Evolutionary conservation across 208 protist genomes (phyloP).

Genomic region (Borovskyia barvae): DNA sequence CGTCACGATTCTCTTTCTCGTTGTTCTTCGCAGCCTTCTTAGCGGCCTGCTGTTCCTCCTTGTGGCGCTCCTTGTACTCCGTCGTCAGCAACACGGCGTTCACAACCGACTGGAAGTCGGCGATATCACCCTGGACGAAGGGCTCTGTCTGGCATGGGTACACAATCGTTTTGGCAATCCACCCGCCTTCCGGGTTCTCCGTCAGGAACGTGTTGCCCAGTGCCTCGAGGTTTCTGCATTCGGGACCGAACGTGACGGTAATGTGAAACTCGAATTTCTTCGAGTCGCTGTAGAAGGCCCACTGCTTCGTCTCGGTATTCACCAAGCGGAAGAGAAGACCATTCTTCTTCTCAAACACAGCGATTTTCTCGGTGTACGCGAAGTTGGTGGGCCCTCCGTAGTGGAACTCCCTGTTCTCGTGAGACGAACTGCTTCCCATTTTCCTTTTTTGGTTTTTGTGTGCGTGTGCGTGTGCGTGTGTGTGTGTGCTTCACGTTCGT

Average conservation of each 20-base stretch:
- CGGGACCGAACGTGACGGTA: constrained; percentile 52
- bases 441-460: neutral
- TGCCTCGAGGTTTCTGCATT: constrained; percentile 39
- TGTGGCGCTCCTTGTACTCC: constrained; percentile 53
- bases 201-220: constrained; percentile 51
- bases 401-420: constrained; percentile 21
- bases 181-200: constrained; percentile 31
- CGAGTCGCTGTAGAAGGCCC: constrained; percentile 84
- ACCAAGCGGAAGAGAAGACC: constrained; percentile 78
- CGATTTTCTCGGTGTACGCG: constrained; percentile 41
- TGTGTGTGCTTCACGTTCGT: no score
- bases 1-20: constrained; percentile 25
- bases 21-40: constrained; percentile 53
- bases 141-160: constrained; percentile 47
- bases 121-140: constrained; percentile 69
- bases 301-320: constrained; percentile 36
- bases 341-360: constrained; percentile 60
- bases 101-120: constrained; percentile 49
- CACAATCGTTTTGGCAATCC: constrained; percentile 50
- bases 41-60: constrained; percentile 48
- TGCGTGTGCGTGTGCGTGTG: neutral
- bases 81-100: constrained; percentile 57
- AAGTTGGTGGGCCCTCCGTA: constrained; percentile 40
- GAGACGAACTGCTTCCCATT: constrained; percentile 18
- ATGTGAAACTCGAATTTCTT: constrained; percentile 73